Percentiles rank a stretch among this genome's conserved stretches.
These are phyloP conservation scores for Solanum lignicaule DNA, from an alignment of 257 asterid species.

Conservation along the genomic window DNA sequence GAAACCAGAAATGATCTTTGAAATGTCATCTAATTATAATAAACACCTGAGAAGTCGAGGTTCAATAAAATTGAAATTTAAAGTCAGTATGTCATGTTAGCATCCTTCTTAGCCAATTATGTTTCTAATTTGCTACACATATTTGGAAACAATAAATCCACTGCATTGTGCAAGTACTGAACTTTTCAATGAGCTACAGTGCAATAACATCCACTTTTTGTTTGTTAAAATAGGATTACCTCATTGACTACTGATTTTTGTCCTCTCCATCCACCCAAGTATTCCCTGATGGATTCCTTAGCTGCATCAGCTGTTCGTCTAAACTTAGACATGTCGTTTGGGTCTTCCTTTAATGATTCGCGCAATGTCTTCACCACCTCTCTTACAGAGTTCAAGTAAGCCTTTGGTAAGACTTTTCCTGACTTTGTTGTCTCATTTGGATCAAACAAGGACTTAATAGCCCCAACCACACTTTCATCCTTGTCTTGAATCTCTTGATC, in stretches of 20 bases:
- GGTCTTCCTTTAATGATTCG: conserved; percentile 60
- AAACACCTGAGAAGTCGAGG: neutral
- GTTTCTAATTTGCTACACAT: neutral
- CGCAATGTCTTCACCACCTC: conserved; percentile 84
- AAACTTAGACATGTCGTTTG: conserved; percentile 63
- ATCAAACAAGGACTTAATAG: conserved; percentile 60
- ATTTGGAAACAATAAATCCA: neutral
- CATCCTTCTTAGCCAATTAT: neutral
- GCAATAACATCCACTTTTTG: neutral
- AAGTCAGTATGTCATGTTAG: neutral
- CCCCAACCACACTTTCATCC: conserved; percentile 48
- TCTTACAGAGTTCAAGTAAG: conserved; percentile 72
- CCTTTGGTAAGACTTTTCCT: conserved; percentile 80
- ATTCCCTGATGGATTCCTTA: conserved; percentile 71
- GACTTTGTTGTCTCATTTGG: conserved; percentile 85
- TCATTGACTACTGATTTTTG: conserved; percentile 54
- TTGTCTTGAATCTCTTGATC: conserved; percentile 32
- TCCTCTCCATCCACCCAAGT: conserved; percentile 69
- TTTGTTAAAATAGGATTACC: conserved; percentile 24
- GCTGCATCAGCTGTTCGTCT: conserved; percentile 92
- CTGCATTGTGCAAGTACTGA: neutral
- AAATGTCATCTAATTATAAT: neutral
- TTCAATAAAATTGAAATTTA: neutral
- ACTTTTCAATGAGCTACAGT: neutral
- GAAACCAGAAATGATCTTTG: neutral